Percentiles rank a stretch among this genome's conserved stretches.
These are phyloP conservation scores for Peterozyma xylosa DNA, from an alignment of 805 yeast genomes.

Conservation along the genomic window DNA sequence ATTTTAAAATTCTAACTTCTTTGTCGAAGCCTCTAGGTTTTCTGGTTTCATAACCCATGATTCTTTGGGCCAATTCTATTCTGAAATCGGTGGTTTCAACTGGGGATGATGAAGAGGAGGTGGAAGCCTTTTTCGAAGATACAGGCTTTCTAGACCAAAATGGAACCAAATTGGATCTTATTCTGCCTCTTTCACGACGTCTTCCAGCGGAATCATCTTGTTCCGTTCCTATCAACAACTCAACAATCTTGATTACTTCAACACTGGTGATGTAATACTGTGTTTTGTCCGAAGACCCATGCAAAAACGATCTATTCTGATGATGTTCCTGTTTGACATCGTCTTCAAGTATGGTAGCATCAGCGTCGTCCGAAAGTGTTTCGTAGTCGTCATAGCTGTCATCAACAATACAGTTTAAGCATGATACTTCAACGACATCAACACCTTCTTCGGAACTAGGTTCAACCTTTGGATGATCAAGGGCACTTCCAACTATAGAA, in stretches of 20 bases:
- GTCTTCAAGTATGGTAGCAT: slow-evolving; percentile 11
- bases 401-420: slow-evolving; percentile 39
- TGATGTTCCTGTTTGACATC: neutral
- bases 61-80: slow-evolving; percentile 52
- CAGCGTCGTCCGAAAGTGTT: slow-evolving; percentile 17
- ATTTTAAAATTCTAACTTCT: slow-evolving; percentile 53
- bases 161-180: slow-evolving; percentile 58
- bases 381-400: slow-evolving; percentile 16
- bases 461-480: slow-evolving; percentile 32
- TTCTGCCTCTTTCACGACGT: slow-evolving; percentile 59
- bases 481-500: slow-evolving; percentile 43
- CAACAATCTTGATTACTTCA: slow-evolving; percentile 60
- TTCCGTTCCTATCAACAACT: slow-evolving; percentile 47
- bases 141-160: slow-evolving; percentile 60
- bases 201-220: slow-evolving; percentile 38
- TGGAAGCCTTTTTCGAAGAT: slow-evolving; percentile 29
- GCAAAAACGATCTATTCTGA: neutral
- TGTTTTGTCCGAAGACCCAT: slow-evolving; percentile 5
- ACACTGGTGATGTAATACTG: slow-evolving; percentile 55
- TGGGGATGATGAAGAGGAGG: slow-evolving; percentile 9
- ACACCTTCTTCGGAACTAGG: slow-evolving; percentile 32
- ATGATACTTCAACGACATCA: slow-evolving; percentile 52
- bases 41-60: slow-evolving; percentile 54
- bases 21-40: slow-evolving; percentile 66
- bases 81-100: slow-evolving; percentile 24